These are phyloP conservation scores for Lentinus polychrous DNA, from an alignment of 1,284 basidiomycete genomes.

Conservation along the genomic window DNA sequence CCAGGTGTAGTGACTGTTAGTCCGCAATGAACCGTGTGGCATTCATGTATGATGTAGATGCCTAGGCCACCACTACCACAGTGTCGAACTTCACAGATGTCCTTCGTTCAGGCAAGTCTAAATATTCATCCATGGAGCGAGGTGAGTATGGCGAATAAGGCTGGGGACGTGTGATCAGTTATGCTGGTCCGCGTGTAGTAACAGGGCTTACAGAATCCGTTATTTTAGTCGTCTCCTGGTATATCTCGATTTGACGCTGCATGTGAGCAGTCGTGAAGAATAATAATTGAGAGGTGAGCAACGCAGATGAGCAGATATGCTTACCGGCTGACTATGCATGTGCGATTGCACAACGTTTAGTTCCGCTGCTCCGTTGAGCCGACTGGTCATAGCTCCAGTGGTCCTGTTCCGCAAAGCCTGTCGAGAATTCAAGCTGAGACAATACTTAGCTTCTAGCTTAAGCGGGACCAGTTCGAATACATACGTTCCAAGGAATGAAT, in stretches of 20 bases:
- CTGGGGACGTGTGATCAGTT: not conserved
- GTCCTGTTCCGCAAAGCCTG: not conserved
- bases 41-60: too few species aligned
- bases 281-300: not conserved
- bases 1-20: not conserved
- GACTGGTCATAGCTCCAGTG: not conserved
- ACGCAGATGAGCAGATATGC: not conserved
- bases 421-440: constrained; percentile 3
- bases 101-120: not conserved
- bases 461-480: not conserved
- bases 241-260: constrained; percentile 6
- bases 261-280: not conserved
- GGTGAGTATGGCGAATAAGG: not conserved
- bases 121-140: not conserved
- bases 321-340: not conserved
- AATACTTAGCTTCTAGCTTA: too few species aligned
- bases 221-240: constrained; percentile 2
- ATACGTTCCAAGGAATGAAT: constrained; percentile 5
- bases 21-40: too few species aligned
- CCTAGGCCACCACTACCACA: not conserved
- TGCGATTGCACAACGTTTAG: not conserved
- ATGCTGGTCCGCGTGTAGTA: not conserved
- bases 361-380: not conserved
- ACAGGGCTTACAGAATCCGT: not conserved
- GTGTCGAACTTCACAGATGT: not conserved